Base-by-base conservation (phyloP, 345 rosid genomes). In the Luvunga scandens region DNA sequence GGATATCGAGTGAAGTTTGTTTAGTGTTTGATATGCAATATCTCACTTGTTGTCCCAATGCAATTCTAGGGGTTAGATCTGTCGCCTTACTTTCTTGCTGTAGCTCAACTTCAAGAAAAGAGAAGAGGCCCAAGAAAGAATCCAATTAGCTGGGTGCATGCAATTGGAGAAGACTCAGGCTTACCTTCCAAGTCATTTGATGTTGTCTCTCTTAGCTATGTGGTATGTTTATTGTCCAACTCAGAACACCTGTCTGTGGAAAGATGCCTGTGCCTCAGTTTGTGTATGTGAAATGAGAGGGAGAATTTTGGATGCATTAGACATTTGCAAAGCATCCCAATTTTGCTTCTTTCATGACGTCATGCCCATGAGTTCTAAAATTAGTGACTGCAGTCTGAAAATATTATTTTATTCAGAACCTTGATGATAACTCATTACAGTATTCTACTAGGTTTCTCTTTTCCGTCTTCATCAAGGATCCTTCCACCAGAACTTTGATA, bases 1-100 rank as follows among this genome's bases (percentile, higher is more conserved):
- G 42, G 5, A 12, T 13, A 45, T 45, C 0, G 13, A 45, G 50
- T 75, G 53, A 10, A 38, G 13, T 45, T 66, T 53, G 27, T 55
- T 28, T 61, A 16, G 31, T 30, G 39, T 45, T 70, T 34, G 60
- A 59, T 61, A 6, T 53, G 53, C 70, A 55, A 34, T 39, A 65
- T 38, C 56, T 78, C 70, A 77, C 38, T 4, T 27, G 22, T 19
- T 69, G 4, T 38, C 66, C 12, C 30, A 45, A 50, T 70, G 80
- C 45, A 70, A 59, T 36, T 78, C 34, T n/a, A 89, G 94, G 94
- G 91, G 62, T 78, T 90, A 21, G 94, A 90, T 85, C 83, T 90
- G 72, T 90, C 94, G 4, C 92, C 92, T 36, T 85, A 87, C 81
- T 90, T 90, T 78, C 91, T 90, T 18, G 78, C 94, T 7, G 94